Conservation (phyloP, 768 basidiomycete genomes). For the Coprinopsis cinerea region DNA sequence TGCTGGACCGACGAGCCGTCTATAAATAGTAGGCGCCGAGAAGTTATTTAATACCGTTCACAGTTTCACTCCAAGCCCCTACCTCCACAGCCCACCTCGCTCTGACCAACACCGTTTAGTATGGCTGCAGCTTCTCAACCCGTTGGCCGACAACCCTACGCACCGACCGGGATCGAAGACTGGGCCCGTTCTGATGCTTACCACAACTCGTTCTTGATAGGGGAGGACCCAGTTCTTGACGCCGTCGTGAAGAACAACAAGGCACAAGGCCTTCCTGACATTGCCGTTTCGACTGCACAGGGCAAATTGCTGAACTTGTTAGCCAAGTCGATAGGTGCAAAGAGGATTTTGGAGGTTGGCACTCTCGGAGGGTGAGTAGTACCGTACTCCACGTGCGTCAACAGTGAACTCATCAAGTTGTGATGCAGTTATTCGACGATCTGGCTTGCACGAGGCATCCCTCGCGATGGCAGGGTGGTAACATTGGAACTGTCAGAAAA, state of each 20-base stretch:
- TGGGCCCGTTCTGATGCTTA: conserved; percentile 51
- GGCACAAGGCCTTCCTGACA: conserved; percentile 43
- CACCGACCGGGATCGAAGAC: conserved; percentile 24
- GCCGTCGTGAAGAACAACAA: conserved; percentile 32
- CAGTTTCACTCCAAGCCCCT: too few species aligned
- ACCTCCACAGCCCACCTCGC: background rate
- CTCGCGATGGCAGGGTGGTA: conserved; percentile 42
- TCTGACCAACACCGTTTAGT: background rate
- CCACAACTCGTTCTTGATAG: conserved; percentile 50
- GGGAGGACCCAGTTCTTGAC: conserved; percentile 37
- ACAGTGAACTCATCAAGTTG: background rate
- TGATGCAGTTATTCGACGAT: conserved; percentile 35
- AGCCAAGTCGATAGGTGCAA: conserved; percentile 45
- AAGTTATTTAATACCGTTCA: too few species aligned
- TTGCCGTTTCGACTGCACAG: conserved; percentile 47
- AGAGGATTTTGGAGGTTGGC: conserved; percentile 57
- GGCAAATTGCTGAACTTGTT: conserved; percentile 54
- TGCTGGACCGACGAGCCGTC: too few species aligned
- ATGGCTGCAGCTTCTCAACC: background rate
- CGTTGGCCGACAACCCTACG: background rate
- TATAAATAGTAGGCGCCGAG: too few species aligned
- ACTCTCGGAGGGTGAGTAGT: conserved; percentile 54
- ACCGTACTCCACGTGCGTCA: background rate
- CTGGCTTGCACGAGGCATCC: conserved; percentile 41
- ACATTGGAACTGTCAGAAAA: conserved; percentile 43